Evolutionary conservation across 257 asterid genomes (phyloP).

Genomic region (Verbena officinalis): DNA sequence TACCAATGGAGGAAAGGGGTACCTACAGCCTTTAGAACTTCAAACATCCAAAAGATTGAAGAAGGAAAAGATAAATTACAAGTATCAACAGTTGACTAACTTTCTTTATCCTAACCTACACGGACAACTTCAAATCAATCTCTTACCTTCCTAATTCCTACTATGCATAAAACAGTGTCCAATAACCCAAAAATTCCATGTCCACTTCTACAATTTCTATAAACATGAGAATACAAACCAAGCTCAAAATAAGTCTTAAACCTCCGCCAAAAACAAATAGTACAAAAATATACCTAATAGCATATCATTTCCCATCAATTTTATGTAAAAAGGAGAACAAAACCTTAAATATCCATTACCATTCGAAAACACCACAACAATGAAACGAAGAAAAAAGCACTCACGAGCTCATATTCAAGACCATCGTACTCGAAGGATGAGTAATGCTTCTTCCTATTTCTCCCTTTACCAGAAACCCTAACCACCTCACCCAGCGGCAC

Average conservation of each 20-base stretch:
- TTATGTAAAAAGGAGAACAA: background rate
- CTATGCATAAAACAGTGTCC: background rate
- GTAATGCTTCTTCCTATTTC: slow-evolving; percentile 49
- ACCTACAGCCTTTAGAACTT: background rate
- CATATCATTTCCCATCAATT: slow-evolving; percentile 2
- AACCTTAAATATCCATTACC: background rate
- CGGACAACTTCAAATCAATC: slow-evolving; percentile 7
- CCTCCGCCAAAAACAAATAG: background rate
- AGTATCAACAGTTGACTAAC: background rate
- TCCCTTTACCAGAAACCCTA: slow-evolving; percentile 77
- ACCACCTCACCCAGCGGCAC: slow-evolving; percentile 65
- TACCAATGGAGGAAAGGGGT: background rate
- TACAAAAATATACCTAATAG: slow-evolving; percentile 1
- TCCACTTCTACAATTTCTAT: slow-evolving; percentile 3
- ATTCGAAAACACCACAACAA: slow-evolving; percentile 7
- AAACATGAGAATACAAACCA: slow-evolving; percentile 3
- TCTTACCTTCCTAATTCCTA: no score
- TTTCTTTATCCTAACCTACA: background rate
- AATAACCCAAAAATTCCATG: background rate
- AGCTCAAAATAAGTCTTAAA: slow-evolving; percentile 5
- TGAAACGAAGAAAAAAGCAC: slow-evolving; percentile 26
- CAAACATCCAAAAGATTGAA: background rate
- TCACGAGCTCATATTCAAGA: slow-evolving; percentile 70
- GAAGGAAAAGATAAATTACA: background rate
- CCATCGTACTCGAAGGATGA: slow-evolving; percentile 76